Evolutionary conservation across 768 basidiomycete species (phyloP), one percentile per base, ranked within the genome.

Genomic region (Hemileccinum impolitum): DNA sequence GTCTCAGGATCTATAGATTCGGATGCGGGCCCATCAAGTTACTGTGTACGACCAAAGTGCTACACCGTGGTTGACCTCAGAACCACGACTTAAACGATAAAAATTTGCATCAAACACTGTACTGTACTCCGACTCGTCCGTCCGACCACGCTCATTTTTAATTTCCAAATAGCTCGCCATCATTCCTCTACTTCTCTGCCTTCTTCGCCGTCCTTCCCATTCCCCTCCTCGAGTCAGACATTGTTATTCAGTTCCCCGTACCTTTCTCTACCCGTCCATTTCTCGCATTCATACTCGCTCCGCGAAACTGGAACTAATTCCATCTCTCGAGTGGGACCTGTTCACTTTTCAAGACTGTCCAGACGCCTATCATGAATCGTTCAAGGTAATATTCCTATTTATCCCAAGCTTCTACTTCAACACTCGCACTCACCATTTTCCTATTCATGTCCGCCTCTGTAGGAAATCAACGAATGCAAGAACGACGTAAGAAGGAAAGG

Each of bases 261-360:
- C 48, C 13, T 2, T 12, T 18, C 32, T 26, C 12, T 35, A 17
- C 37, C 19, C 21, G 15, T n/a, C 9, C 32, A n/a, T 26, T 14
- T 19, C 14, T 32, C 6, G 19, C 42, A 43, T 32, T n/a, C 23
- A 1, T 5, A 15, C 5, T 15, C 18, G n/a, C 9, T 38, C 3
- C 13, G 9, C 8, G 17, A 10, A 38, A 32, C 34, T 15, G 12
- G 6, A 37, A 28, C 45, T 39, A 1, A 47, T 45, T 6, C 13
- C 1, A 70, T 85, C 83, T 10, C 78, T 91, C 17, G 88, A 89
- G 10, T 79, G 80, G 76, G 89, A 87, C 2, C 60, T 90, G 37
- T 77, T 81, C 55, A 82, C 82, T 3, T 85, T 89, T 58, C 70
- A 79, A 58, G 89, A 91, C 56, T 87, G 87, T 62, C 84, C 87